Conservation (phyloP, 2,329 filamentous ascomycete species). For the Geosmithia putterillii region DNA sequence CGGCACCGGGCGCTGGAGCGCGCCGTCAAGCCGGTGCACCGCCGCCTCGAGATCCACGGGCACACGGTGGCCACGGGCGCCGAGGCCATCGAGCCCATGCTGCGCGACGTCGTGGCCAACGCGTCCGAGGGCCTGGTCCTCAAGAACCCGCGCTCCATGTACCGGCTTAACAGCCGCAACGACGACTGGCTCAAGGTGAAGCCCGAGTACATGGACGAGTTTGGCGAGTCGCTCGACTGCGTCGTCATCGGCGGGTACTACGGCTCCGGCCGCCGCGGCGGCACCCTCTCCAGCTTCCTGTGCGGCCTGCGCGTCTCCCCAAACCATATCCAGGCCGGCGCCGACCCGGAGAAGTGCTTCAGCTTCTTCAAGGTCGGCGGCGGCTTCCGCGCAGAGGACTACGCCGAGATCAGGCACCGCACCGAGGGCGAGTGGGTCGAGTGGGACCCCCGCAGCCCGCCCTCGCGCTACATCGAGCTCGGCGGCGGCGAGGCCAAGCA, state of each 20-base stretch:
- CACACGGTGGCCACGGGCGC: constrained; percentile 54
- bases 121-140: constrained; percentile 83
- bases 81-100: constrained; percentile 63
- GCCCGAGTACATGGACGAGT: constrained; percentile 95
- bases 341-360: constrained; percentile 62
- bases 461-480: constrained; percentile 66
- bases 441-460: constrained; percentile 70
- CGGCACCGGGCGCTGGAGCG: constrained; percentile 63
- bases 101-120: constrained; percentile 75
- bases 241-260: constrained; percentile 87
- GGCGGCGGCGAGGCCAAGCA: constrained; percentile 61
- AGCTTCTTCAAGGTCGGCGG: constrained; percentile 99
- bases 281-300: constrained; percentile 73
- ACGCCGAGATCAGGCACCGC: constrained; percentile 65
- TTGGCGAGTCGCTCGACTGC: constrained; percentile 85
- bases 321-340: constrained; percentile 46
- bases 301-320: constrained; percentile 73
- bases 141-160: constrained; percentile 83
- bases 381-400: constrained; percentile 76
- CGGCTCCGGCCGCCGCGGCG: constrained; percentile 75
- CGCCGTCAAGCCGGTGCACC: constrained; percentile 56
- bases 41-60: constrained; percentile 72
- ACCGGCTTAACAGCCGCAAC: constrained; percentile 78
- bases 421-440: constrained; percentile 87
- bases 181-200: constrained; percentile 99